A percentile compares a stretch with the other conserved stretches of the same genome.
These are phyloP conservation scores for Biancaea sappan DNA, from an alignment of 306 rosid genomes.

Conservation along the genomic window DNA sequence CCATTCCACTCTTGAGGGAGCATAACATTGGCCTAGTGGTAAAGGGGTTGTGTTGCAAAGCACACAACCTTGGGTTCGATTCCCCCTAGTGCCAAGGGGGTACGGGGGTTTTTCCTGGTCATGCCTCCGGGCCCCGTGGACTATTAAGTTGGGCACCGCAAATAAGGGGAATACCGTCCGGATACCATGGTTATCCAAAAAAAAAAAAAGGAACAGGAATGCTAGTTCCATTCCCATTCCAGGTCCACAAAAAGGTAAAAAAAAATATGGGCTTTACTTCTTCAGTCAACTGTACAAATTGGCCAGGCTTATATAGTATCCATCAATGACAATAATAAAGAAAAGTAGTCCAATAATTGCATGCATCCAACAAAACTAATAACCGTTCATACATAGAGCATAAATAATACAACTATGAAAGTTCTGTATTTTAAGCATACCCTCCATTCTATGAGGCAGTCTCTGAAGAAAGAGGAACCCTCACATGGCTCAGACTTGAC, in stretches of 20 bases:
- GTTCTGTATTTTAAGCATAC: slow-evolving; percentile 35
- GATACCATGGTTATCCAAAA: no score
- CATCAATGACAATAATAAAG: background rate
- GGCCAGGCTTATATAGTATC: background rate
- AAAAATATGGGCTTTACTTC: background rate
- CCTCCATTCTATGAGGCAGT: slow-evolving; percentile 89
- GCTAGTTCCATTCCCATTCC: background rate
- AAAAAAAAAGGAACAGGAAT: background rate
- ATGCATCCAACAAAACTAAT: background rate
- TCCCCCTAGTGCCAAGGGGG: no score
- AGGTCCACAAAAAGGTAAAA: background rate
- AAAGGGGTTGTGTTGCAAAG: no score
- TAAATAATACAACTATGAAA: background rate
- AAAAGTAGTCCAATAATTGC: background rate
- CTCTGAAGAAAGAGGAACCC: slow-evolving; percentile 84
- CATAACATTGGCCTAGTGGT: no score
- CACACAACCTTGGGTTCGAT: no score
- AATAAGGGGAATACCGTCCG: no score
- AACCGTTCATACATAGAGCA: background rate
- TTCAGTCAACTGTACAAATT: background rate
- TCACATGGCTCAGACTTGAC: slow-evolving; percentile 73
- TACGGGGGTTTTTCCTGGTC: no score
- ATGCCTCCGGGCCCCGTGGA: no score
- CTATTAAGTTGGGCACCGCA: no score
- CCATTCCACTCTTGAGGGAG: background rate